These are phyloP conservation scores for Thuidium tamariscinum DNA, from an alignment of 225 moss, liverwort and hornwort genomes.

Conservation along the genomic window DNA sequence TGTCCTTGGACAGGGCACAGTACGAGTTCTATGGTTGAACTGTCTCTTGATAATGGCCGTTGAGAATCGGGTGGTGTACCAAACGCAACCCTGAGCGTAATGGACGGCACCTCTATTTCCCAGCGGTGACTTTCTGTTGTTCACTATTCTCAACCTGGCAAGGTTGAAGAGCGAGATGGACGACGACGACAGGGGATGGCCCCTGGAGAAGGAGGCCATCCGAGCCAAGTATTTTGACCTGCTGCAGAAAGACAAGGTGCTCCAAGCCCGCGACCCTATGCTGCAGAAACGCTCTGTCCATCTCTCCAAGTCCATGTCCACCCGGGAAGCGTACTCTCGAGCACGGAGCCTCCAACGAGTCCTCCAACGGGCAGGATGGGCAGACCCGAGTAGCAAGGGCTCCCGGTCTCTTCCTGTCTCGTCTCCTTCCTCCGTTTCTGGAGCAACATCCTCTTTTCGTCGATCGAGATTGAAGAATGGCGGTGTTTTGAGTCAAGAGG, in stretches of 20 bases:
- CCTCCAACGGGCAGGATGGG: constrained; percentile 12
- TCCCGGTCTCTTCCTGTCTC: constrained; percentile 14
- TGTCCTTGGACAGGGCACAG: background rate
- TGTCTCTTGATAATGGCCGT: background rate
- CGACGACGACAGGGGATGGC: constrained; percentile 21
- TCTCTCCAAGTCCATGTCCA: constrained; percentile 11
- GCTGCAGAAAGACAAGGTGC: constrained; percentile 3
- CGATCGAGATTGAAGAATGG: background rate
- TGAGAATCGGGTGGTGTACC: background rate
- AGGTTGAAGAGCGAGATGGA: constrained; percentile 6
- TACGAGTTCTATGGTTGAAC: background rate
- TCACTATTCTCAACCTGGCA: background rate
- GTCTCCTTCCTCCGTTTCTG: constrained; percentile 10
- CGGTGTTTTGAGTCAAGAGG: background rate
- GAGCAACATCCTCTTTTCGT: background rate
- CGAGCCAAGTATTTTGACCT: constrained; percentile 20
- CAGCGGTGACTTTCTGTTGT: background rate
- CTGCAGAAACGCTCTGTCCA: background rate
- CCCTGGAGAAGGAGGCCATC: constrained; percentile 21
- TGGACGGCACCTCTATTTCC: background rate
- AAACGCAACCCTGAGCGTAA: background rate
- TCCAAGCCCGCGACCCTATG: background rate
- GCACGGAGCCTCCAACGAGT: constrained; percentile 15
- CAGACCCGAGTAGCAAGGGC: background rate
- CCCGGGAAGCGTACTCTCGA: constrained; percentile 10